These are phyloP conservation scores for Cercospora sp. DNA, from an alignment of 2,329 filamentous ascomycete genomes.

Conservation along the genomic window DNA sequence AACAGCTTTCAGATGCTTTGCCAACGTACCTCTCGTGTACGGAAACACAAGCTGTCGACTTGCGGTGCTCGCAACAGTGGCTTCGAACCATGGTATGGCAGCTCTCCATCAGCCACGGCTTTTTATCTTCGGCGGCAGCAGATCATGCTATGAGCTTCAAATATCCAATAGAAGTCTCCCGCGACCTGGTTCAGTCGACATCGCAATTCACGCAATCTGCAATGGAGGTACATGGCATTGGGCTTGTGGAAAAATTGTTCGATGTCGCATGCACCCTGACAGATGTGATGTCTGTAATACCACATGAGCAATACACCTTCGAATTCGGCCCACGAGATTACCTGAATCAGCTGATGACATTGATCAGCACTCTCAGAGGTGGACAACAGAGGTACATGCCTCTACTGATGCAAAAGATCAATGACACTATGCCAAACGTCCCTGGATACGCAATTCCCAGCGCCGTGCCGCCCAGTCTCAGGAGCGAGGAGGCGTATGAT, in stretches of 20 bases:
- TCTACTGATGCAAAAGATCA: constrained; percentile 72
- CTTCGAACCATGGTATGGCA: constrained; percentile 72
- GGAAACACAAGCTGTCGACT: constrained; percentile 67
- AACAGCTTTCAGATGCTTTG: constrained; percentile 54
- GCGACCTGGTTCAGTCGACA: constrained; percentile 62
- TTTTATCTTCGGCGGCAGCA: constrained; percentile 59
- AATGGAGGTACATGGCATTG: constrained; percentile 73
- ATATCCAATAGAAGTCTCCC: constrained; percentile 62
- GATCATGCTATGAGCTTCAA: constrained; percentile 63
- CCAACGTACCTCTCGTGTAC: constrained; percentile 60
- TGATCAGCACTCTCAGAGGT: constrained; percentile 69
- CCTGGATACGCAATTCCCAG: constrained; percentile 32
- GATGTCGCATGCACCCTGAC: constrained; percentile 72
- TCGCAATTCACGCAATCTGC: constrained; percentile 70
- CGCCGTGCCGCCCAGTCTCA: constrained; percentile 28
- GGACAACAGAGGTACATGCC: constrained; percentile 76
- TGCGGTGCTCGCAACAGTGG: constrained; percentile 71
- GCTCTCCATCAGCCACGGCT: constrained; percentile 65
- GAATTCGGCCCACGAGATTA: constrained; percentile 69
- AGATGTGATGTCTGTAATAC: constrained; percentile 67
- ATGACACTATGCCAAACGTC: constrained; percentile 51
- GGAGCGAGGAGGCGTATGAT: constrained; percentile 37
- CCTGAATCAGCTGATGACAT: constrained; percentile 66
- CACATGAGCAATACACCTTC: constrained; percentile 59
- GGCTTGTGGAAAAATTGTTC: constrained; percentile 78